Conservation (phyloP, 768 basidiomycete genomes). For the Xanthoconium purpureum region DNA sequence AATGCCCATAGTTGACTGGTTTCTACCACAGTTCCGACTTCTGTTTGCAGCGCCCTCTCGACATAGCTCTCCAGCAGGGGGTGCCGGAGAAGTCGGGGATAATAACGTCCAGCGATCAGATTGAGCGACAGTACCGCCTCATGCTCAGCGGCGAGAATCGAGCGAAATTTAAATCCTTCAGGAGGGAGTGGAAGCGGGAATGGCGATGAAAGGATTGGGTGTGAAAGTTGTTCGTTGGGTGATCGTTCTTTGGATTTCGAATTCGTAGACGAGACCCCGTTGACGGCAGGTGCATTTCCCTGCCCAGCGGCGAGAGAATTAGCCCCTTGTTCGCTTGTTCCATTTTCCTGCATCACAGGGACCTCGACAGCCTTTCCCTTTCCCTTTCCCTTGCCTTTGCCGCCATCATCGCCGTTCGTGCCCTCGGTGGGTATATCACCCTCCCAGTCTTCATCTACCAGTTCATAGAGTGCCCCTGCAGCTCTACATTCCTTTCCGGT, state of each 20-base stretch:
- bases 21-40: conserved; percentile 37
- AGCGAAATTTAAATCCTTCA: conserved; percentile 63
- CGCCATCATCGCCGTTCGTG: conserved; percentile 5
- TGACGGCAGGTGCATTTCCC: conserved; percentile 17
- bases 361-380: conserved; percentile 33
- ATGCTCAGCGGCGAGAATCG: conserved; percentile 56
- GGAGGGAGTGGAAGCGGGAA: conserved; percentile 62
- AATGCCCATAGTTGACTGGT: conserved; percentile 63
- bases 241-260: conserved; percentile 17
- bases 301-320: conserved; percentile 7
- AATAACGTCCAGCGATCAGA: conserved; percentile 77
- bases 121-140: conserved; percentile 69
- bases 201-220: conserved; percentile 31
- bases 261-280: conserved; percentile 10
- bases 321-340: neutral
- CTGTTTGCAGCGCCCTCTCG: conserved; percentile 36
- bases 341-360: conserved; percentile 9
- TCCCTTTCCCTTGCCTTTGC: conserved; percentile 34
- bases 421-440: conserved; percentile 28
- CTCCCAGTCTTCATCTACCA: conserved; percentile 74
- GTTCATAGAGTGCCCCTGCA: conserved; percentile 74
- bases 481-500: conserved; percentile 57
- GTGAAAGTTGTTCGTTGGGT: conserved; percentile 35
- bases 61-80: conserved; percentile 50
- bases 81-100: conserved; percentile 66